These are phyloP conservation scores for Fusarium decemcellulare DNA, from an alignment of 2,329 filamentous ascomycete species.

Conservation along the genomic window DNA sequence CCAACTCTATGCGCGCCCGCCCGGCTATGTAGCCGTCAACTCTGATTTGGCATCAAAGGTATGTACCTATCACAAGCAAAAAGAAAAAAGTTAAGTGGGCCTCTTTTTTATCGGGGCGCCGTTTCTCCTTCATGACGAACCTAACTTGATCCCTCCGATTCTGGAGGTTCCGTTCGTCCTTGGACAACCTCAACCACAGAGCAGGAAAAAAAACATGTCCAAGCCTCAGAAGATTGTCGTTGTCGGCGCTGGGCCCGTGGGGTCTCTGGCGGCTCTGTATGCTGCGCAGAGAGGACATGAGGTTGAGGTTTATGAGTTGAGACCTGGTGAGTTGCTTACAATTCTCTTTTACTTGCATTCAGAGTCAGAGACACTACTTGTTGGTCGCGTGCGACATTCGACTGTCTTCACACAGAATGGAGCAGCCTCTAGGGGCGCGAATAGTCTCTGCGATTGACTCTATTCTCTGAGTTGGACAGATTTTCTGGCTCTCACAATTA, in stretches of 20 bases:
- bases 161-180: conserved; percentile 39
- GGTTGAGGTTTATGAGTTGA: conserved; percentile 94
- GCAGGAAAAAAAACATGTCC: conserved; percentile 49
- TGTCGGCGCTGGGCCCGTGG: conserved; percentile 94
- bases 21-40: too few relatives aligned
- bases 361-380: neutral
- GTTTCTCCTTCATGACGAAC: neutral
- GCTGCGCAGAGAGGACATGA: conserved; percentile 89
- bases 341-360: conserved; percentile 5
- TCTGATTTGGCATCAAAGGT: too few relatives aligned
- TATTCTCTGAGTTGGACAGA: neutral
- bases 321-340: conserved; percentile 77
- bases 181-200: conserved; percentile 21
- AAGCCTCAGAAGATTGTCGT: conserved; percentile 79
- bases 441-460: neutral
- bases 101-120: conserved; percentile 29
- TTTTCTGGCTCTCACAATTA: conserved; percentile 1
- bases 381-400: conserved; percentile 17
- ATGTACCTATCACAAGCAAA: too few relatives aligned
- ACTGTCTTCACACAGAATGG: conserved; percentile 3
- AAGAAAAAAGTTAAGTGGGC: too few relatives aligned
- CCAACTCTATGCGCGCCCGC: too few relatives aligned
- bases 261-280: conserved; percentile 92
- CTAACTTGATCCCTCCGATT: conserved; percentile 2
- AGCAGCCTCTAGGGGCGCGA: neutral